A percentile compares a stretch with the other conserved stretches of the same genome.
Conservation (phyloP, 352 stramenopile species). For the Pythium guiyangense region DNA sequence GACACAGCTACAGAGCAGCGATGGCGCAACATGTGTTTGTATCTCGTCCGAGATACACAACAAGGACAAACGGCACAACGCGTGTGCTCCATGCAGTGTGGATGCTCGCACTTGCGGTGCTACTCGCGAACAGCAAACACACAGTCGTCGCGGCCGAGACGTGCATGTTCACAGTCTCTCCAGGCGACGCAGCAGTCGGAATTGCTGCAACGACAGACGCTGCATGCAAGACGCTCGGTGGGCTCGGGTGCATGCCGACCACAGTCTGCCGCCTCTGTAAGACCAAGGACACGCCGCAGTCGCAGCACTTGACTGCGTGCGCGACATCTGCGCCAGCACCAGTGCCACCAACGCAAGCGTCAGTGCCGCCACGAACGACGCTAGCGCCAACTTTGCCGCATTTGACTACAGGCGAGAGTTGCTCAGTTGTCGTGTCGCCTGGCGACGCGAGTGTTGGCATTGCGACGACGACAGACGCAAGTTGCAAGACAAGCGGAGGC, state of each 20-base stretch:
- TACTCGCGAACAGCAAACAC: background rate
- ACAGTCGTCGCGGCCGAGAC: background rate
- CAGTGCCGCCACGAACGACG: background rate
- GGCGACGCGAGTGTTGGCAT: slow-evolving; percentile 12
- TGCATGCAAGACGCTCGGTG: slow-evolving; percentile 10
- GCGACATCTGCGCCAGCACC: background rate
- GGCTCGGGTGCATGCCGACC: slow-evolving; percentile 7
- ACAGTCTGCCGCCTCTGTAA: slow-evolving; percentile 14
- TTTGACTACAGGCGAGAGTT: background rate
- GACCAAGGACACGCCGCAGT: slow-evolving; percentile 8
- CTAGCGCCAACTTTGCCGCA: background rate
- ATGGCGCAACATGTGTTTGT: background rate
- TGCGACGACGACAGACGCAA: slow-evolving; percentile 4
- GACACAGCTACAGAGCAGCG: background rate
- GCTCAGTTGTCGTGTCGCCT: slow-evolving; percentile 4
- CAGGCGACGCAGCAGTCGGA: slow-evolving; percentile 21
- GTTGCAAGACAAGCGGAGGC: background rate
- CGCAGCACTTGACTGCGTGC: slow-evolving; percentile 3
- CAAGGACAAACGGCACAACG: background rate
- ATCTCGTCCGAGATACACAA: background rate
- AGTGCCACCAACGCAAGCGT: background rate
- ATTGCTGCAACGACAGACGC: slow-evolving; percentile 24
- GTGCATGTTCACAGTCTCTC: background rate
- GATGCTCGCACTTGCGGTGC: background rate
- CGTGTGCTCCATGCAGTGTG: background rate